These are phyloP conservation scores for Moniliophthora roreri DNA, from an alignment of 1,284 basidiomycete species.

Conservation along the genomic window DNA sequence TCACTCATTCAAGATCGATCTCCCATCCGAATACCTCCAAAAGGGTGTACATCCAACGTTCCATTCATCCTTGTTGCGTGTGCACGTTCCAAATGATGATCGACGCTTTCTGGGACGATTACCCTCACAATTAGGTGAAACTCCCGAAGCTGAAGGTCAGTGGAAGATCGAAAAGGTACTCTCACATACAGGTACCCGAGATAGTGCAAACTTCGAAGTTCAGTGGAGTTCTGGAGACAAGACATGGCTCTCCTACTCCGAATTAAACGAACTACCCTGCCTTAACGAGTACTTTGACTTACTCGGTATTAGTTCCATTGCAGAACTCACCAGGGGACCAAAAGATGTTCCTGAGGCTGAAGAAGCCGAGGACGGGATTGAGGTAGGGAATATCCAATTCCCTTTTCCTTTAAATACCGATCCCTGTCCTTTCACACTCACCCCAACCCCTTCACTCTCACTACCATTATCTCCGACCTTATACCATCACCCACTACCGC, in stretches of 20 bases:
- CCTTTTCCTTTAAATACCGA: too few species aligned
- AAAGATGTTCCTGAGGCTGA: background rate
- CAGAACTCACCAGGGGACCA: background rate
- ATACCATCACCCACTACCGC: too few species aligned
- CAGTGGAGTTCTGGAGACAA: conserved; percentile 24
- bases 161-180: conserved; percentile 21
- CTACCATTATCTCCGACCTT: too few species aligned
- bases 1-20: conserved; percentile 23
- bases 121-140: conserved; percentile 9
- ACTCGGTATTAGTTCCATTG: background rate
- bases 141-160: conserved; percentile 13
- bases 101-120: conserved; percentile 20
- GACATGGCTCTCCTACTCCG: conserved; percentile 21
- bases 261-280: conserved; percentile 14
- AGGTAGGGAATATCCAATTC: too few species aligned
- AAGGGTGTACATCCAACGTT: conserved; percentile 26
- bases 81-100: conserved; percentile 28
- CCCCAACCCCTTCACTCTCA: too few species aligned
- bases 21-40: conserved; percentile 21
- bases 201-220: conserved; percentile 18
- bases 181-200: conserved; percentile 18
- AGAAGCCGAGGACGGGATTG: too few species aligned
- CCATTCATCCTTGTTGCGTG: conserved; percentile 23
- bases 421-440: too few species aligned
- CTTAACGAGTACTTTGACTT: conserved; percentile 19